Percentiles rank a stretch among this genome's conserved stretches.
phyloP scores from a whole-genome alignment of 1,139 yeast genomes.

The Candida anutae region DNA sequence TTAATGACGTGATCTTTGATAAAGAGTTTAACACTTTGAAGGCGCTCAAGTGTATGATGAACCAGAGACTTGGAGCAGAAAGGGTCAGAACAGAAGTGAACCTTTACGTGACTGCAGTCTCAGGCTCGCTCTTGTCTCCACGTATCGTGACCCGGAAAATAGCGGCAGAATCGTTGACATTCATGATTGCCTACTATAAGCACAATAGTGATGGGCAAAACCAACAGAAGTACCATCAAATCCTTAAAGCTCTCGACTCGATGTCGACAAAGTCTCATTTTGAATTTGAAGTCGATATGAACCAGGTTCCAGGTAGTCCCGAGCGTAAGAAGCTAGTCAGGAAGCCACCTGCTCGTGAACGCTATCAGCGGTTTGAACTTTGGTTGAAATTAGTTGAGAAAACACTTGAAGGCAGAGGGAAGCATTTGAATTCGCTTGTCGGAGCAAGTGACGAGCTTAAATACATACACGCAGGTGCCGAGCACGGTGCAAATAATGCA shows the following conservation, averaged over 20 bases:
- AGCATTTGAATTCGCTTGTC: slow-evolving; percentile 73
- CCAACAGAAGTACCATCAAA: slow-evolving; percentile 52
- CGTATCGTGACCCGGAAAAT: slow-evolving; percentile 68
- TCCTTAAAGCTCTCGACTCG: slow-evolving; percentile 55
- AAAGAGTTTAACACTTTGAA: slow-evolving; percentile 41
- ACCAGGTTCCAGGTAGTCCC: slow-evolving; percentile 5
- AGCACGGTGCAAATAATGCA: slow-evolving; percentile 22
- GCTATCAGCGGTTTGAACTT: slow-evolving; percentile 63
- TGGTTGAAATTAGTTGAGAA: slow-evolving; percentile 73
- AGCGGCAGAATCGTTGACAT: slow-evolving; percentile 68
- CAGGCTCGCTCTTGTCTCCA: slow-evolving; percentile 45
- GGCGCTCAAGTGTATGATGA: slow-evolving; percentile 42
- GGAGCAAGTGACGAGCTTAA: slow-evolving; percentile 90
- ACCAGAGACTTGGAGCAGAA: slow-evolving; percentile 38
- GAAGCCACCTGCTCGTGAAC: slow-evolving; percentile 30
- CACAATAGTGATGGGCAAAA: slow-evolving; percentile 17
- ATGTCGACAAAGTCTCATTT: slow-evolving; percentile 57
- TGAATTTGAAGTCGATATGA: slow-evolving; percentile 21
- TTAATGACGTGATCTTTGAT: slow-evolving; percentile 39
- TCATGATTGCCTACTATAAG: slow-evolving; percentile 37
- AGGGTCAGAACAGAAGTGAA: slow-evolving; percentile 35
- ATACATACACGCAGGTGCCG: slow-evolving; percentile 43
- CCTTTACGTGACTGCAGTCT: slow-evolving; percentile 33
- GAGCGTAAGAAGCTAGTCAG: slow-evolving; percentile 25
- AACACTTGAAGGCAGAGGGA: slow-evolving; percentile 82